Base-by-base conservation (phyloP, 208 protist species). In the Crithidia bombi region DNA sequence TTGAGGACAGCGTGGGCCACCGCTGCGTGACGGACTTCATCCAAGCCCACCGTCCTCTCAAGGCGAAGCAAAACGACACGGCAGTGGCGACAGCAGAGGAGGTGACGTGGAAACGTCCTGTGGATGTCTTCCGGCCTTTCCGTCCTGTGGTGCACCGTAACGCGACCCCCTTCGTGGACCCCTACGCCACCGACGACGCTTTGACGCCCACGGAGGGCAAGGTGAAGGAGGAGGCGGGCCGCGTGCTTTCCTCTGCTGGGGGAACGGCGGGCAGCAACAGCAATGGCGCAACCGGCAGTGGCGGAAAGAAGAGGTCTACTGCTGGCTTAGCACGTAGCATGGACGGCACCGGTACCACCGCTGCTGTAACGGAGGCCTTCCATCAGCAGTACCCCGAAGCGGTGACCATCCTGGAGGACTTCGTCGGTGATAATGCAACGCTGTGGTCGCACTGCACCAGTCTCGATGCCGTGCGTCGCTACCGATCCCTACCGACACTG, bases 131-230 rank as follows among this genome's bases (percentile, higher is more conserved):
- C 38, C 69, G 75, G 6, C 93, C 93, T 14, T 97, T 97, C 63
- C 92, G 91, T n/a, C 93, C 93, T 3, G 85, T 96, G 7, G 91
- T 97, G 23, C 85, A 96, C 75, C 86, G 85, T 57, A 96, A 94
- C 65, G 69, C 72, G n/a, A 91, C 89, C 6, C 89, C 87, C 1
- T 94, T 92, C 54, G 55, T 93, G 26, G 52, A 85, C 58, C 93
- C 93, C 11, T 97, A 97, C 61, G 86, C 83, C 15, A 38, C 65
- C 3, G 51, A 69, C 0, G 69, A 65, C 9, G 71, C 61, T 28
- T 79, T 79, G 38, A 33, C 57, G 9, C 56, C 82, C 12, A 69
- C 86, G 39, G 70, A 86, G 28, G 71, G 44, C 19, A 84, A 80
- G 36, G 71, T 33, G 30, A 84, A 83, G 41, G 78, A 82, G 62